Evolutionary conservation across 805 yeast genomes (phyloP).

Genomic region (Yarrowia sp.): DNA sequence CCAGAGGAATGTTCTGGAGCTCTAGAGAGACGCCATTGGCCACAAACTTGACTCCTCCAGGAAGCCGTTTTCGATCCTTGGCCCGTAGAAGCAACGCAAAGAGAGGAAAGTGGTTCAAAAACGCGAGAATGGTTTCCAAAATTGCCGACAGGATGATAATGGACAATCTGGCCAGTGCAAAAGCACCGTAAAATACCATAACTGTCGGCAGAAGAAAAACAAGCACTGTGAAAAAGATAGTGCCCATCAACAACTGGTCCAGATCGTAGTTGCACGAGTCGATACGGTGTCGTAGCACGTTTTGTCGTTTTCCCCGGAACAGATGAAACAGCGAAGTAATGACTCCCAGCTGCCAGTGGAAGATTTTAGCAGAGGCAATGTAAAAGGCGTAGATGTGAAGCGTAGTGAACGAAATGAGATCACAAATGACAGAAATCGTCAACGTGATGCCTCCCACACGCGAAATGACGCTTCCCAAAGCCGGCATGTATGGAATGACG

Average conservation of each 20-base stretch:
- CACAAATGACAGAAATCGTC: conserved; percentile 62
- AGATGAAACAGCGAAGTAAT: conserved; percentile 73
- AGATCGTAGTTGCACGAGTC: conserved; percentile 81
- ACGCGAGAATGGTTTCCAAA: conserved; percentile 58
- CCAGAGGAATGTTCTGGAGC: conserved; percentile 47
- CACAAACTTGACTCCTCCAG: conserved; percentile 50
- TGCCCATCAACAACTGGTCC: conserved; percentile 85
- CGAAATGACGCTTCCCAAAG: conserved; percentile 38
- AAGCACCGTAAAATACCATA: conserved; percentile 73
- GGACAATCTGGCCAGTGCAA: conserved; percentile 56
- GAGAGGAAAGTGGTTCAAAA: conserved; percentile 79
- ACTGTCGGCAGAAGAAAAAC: conserved; percentile 83
- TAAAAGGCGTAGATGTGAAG: conserved; percentile 76
- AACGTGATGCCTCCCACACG: conserved; percentile 65
- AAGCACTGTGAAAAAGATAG: conserved; percentile 76
- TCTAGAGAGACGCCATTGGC: conserved; percentile 28
- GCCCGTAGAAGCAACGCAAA: conserved; percentile 75
- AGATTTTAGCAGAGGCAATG: conserved; percentile 72
- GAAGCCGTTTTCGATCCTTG: conserved; percentile 70
- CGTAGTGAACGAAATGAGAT: conserved; percentile 58
- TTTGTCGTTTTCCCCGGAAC: conserved; percentile 85
- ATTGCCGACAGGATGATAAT: conserved; percentile 49
- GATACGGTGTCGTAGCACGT: conserved; percentile 76
- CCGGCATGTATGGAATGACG: conserved; percentile 37
- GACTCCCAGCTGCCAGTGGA: conserved; percentile 66